Conservation (phyloP, 805 yeast genomes). For the Saccharomyces mikatae region DNA sequence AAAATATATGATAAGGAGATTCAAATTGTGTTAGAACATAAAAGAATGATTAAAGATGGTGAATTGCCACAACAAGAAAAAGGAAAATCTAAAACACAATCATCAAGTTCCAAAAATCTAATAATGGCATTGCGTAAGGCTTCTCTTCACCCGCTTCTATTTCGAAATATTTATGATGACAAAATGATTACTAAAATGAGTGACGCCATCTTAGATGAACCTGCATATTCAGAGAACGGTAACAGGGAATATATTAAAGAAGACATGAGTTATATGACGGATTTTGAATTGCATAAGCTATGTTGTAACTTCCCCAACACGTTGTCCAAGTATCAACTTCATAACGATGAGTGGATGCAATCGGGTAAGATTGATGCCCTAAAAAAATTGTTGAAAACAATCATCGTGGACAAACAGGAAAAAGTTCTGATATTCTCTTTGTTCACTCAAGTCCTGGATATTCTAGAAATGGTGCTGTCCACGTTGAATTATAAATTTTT, state of each 20-base stretch:
- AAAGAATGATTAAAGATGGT: slow-evolving; percentile 22
- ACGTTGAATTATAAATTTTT: slow-evolving; percentile 60
- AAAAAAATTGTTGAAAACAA: slow-evolving; percentile 46
- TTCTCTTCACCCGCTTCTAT: slow-evolving; percentile 82
- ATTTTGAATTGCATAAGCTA: slow-evolving; percentile 71
- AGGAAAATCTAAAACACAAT: slow-evolving; percentile 32
- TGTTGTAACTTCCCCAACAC: slow-evolving; percentile 69
- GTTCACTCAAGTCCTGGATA: slow-evolving; percentile 87
- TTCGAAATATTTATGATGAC: slow-evolving; percentile 58
- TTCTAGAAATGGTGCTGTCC: slow-evolving; percentile 68
- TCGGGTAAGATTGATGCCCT: slow-evolving; percentile 71
- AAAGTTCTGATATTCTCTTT: slow-evolving; percentile 80
- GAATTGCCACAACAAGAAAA: slow-evolving; percentile 14
- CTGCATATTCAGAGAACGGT: slow-evolving; percentile 63
- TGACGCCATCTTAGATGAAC: slow-evolving; percentile 68
- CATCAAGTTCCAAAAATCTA: slow-evolving; percentile 44
- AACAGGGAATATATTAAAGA: slow-evolving; percentile 71
- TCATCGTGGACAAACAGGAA: slow-evolving; percentile 44
- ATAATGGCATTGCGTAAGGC: slow-evolving; percentile 89
- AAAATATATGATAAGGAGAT: slow-evolving; percentile 57
- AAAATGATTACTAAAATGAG: slow-evolving; percentile 58
- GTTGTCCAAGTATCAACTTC: slow-evolving; percentile 44
- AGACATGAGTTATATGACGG: slow-evolving; percentile 94
- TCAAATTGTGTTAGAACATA: slow-evolving; percentile 31
- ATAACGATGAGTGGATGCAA: slow-evolving; percentile 45